Conservation (phyloP, 257 asterid species). For the Pogostemon cablin region DNA sequence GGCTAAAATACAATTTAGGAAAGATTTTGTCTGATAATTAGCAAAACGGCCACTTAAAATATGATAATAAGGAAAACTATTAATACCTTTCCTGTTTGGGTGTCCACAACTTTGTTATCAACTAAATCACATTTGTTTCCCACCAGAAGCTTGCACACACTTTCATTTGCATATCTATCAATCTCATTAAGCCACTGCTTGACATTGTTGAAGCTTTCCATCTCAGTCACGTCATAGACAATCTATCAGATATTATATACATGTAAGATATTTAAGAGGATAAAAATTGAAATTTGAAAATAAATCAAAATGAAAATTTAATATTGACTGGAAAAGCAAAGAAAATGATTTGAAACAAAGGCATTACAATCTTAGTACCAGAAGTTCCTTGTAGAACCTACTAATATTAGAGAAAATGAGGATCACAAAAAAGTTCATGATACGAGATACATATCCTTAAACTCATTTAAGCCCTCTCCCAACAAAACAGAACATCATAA, state of each 20-base stretch:
- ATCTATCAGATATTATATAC: conserved; percentile 50
- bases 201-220: conserved; percentile 98
- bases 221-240: conserved; percentile 93
- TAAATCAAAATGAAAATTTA: neutral
- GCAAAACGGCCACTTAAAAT: neutral
- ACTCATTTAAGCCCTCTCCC: neutral
- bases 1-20: neutral
- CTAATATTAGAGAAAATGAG: too few species aligned
- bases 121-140: conserved; percentile 97
- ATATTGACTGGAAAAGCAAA: neutral
- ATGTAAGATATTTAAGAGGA: conserved; percentile 27
- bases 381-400: too few species aligned
- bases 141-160: conserved; percentile 96
- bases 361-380: neutral
- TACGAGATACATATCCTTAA: too few species aligned
- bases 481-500: neutral
- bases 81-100: conserved; percentile 78
- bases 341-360: neutral
- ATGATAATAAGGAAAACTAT: neutral
- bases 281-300: neutral
- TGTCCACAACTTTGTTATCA: conserved; percentile 85
- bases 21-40: neutral
- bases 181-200: conserved; percentile 98
- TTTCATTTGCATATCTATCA: conserved; percentile 92
- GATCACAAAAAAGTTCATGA: too few species aligned